Evolutionary conservation across 169 alveolate species (phyloP).

Genomic region (Babesia sp.): DNA sequence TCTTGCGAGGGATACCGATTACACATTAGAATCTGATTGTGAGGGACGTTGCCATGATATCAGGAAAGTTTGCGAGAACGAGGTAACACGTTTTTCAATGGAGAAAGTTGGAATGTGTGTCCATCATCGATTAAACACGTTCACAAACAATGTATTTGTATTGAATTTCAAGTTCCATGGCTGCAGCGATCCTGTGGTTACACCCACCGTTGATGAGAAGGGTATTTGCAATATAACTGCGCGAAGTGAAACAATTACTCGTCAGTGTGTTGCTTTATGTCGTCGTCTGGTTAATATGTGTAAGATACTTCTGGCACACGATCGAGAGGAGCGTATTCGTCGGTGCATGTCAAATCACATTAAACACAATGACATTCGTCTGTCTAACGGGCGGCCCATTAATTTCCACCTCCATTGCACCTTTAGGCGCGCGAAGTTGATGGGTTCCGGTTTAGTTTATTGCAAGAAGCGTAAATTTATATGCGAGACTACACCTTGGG

Average conservation of each 20-base stretch:
- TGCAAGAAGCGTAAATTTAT: constrained; percentile 30
- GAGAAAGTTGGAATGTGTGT: constrained; percentile 20
- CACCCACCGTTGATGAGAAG: not conserved
- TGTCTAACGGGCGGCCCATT: not conserved
- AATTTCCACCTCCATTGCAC: constrained; percentile 1
- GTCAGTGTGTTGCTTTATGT: constrained; percentile 1
- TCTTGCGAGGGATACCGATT: not conserved
- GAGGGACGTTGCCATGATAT: not conserved
- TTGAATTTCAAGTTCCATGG: constrained; percentile 11
- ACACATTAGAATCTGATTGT: not conserved
- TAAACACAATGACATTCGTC: not conserved
- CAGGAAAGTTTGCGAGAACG: constrained; percentile 17
- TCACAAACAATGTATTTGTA: constrained; percentile 1
- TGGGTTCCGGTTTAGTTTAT: constrained; percentile 54
- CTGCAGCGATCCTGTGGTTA: not conserved
- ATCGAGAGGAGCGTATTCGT: not conserved
- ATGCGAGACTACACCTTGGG: constrained; percentile 33
- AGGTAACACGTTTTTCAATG: not conserved
- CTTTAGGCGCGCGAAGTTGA: constrained; percentile 5
- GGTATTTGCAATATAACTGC: not conserved
- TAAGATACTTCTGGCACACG: not conserved
- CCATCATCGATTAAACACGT: not conserved
- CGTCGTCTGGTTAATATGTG: constrained; percentile 18
- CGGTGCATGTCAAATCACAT: constrained; percentile 20
- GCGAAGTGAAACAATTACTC: not conserved